Percentiles rank a stretch among this genome's conserved stretches.
Conservation (phyloP, 225 moss, liverwort and hornwort genomes). For the Anthoceros angustus region DNA sequence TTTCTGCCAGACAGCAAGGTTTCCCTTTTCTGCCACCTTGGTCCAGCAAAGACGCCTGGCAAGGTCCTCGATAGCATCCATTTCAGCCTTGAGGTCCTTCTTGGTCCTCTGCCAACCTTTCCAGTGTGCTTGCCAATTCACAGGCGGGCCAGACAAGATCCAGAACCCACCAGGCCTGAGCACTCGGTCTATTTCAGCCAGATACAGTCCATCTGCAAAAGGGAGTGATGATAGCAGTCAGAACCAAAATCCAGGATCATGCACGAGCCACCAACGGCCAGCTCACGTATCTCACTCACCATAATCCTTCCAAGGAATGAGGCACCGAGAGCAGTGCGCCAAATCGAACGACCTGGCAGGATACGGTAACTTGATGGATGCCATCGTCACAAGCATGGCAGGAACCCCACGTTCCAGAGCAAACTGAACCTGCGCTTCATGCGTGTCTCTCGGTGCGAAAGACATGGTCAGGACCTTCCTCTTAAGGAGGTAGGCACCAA, state of each 20-base stretch:
- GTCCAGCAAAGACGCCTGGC: conserved; percentile 74
- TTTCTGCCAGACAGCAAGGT: conserved; percentile 89
- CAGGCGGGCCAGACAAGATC: conserved; percentile 84
- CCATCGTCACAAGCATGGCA: conserved; percentile 75
- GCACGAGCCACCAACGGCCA: conserved; percentile 9
- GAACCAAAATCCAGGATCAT: conserved; percentile 7
- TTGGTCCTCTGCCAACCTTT: conserved; percentile 69
- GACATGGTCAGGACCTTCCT: conserved; percentile 72
- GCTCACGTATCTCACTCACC: conserved; percentile 14
- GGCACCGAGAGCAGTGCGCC: conserved; percentile 96
- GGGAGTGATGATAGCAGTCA: not conserved
- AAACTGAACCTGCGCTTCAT: conserved; percentile 81
- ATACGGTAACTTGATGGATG: conserved; percentile 65
- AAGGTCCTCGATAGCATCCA: conserved; percentile 61
- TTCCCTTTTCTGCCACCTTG: conserved; percentile 68
- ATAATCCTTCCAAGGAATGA: conserved; percentile 59
- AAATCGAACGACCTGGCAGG: conserved; percentile 82
- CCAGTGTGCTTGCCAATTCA: conserved; percentile 75
- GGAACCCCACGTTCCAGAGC: conserved; percentile 85
- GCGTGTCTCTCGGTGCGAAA: conserved; percentile 77
- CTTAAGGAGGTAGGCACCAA: conserved; percentile 73
- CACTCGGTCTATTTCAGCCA: conserved; percentile 85
- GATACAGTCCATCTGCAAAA: conserved; percentile 60
- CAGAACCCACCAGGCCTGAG: conserved; percentile 87
- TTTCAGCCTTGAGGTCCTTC: conserved; percentile 61